Conservation (phyloP, 768 basidiomycete species). For the Sporobolomyces pararoseus region DNA sequence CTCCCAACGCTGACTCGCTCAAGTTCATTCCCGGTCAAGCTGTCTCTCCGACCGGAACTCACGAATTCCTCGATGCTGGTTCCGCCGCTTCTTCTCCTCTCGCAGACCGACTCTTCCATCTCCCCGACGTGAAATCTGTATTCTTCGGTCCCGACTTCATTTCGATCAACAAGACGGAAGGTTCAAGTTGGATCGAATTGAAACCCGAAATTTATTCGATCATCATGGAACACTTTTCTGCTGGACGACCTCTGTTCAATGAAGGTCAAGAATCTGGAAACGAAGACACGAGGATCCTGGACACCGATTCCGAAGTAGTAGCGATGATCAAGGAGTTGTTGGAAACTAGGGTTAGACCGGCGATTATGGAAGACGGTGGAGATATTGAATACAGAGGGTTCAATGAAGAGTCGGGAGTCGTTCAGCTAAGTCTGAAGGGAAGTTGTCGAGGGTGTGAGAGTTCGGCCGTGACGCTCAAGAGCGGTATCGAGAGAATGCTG, state of each 20-base stretch:
- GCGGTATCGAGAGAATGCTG: conserved; percentile 95
- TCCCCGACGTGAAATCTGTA: conserved; percentile 80
- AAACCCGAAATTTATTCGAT: conserved; percentile 96
- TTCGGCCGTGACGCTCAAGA: conserved; percentile 90
- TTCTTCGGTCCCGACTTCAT: conserved; percentile 99
- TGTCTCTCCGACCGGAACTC: conserved; percentile 77
- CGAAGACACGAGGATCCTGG: conserved; percentile 85
- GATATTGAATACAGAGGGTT: conserved; percentile 96
- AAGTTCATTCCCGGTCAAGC: conserved; percentile 93
- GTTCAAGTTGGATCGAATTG: conserved; percentile 77
- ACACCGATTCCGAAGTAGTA: conserved; percentile 91
- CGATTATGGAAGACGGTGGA: conserved; percentile 98
- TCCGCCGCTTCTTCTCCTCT: conserved; percentile 84
- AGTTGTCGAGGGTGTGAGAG: conserved; percentile 94
- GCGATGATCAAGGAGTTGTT: conserved; percentile 98
- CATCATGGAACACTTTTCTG: conserved; percentile 95
- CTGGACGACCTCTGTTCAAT: conserved; percentile 79
- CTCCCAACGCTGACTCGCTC: conserved; percentile 93
- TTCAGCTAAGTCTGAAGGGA: conserved; percentile 88
- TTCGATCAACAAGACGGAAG: conserved; percentile 84
- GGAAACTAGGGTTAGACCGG: conserved; percentile 89
- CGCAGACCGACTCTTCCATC: conserved; percentile 89
- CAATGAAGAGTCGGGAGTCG: conserved; percentile 68
- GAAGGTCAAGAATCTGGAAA: conserved; percentile 58
- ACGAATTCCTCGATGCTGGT: conserved; percentile 88